Evolutionary conservation across 2,329 filamentous ascomycete species (phyloP), one percentile per base, ranked within the genome.

Genomic region (Botrytis aclada): DNA sequence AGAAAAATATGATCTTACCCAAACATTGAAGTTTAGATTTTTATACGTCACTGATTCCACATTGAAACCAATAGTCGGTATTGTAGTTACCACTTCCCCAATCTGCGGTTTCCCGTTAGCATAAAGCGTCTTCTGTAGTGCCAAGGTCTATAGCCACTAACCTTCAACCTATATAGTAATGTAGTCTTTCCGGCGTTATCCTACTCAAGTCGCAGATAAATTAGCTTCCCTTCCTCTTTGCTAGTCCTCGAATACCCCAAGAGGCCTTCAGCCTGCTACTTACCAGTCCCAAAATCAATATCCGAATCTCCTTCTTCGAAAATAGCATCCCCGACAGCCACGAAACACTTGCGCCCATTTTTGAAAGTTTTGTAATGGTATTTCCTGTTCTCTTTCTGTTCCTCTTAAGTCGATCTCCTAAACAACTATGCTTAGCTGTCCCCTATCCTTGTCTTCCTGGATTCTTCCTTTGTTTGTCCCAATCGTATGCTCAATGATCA

Each of bases 171-270:
- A 86, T 99, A 99, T 73, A 99, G 86, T 74, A 99, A 87, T 45
- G 96, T 99, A 61, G 96, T 99, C 86, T 99, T 99, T 83, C 96
- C 96, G 65, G 96, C 96, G 83, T 98, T 98, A 84, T 99, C 96
- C 94, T 98, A 71, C 6, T 22, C 32, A 45, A 32, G 47, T 71
- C 20, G 60, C 45, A 43, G 69, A 65, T n/a, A 10, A 14, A 65
- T 74, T 70, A 74, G 72, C 67, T 64, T 69, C 72, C 39, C 63
- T 71, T 34, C 29, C 56, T 61, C 71, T 65, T 43, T 39, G 5
- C n/a, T 12, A 58, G 70, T 70, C 65, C 61, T 66, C 29, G 37
- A 69, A 72, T 37, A 37, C 45, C 37, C 29, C 43, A 45, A 14
- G 22, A 62, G 67, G n/a, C 45, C 45, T 64, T 32, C 41, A 64